These are phyloP conservation scores for Phoma sp. DNA, from an alignment of 2,329 filamentous ascomycete species.

Conservation along the genomic window DNA sequence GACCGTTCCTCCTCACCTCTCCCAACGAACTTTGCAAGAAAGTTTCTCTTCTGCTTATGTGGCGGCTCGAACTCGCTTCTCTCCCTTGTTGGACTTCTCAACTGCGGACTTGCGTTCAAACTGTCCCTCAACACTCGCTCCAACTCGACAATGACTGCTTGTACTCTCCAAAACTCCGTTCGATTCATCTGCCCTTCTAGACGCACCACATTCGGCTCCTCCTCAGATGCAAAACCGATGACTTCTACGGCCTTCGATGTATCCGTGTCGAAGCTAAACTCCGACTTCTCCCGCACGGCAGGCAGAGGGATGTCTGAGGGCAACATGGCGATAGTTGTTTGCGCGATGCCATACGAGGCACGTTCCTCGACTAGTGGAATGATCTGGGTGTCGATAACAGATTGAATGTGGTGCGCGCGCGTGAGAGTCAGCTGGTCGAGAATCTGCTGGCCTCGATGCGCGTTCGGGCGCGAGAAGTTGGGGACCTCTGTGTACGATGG, in stretches of 20 bases:
- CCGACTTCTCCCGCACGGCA: constrained; percentile 32
- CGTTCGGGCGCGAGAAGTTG: constrained; percentile 13
- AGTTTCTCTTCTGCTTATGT: constrained; percentile 21
- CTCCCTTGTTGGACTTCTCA: constrained; percentile 16
- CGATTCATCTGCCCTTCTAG: constrained; percentile 51
- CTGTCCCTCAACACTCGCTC: constrained; percentile 42
- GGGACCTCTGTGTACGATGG: constrained; percentile 38
- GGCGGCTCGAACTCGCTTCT: constrained; percentile 1
- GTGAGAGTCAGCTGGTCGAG: constrained; percentile 49
- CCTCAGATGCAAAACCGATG: constrained; percentile 51
- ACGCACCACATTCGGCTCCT: constrained; percentile 50
- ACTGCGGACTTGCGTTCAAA: constrained; percentile 34
- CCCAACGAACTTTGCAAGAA: constrained; percentile 35
- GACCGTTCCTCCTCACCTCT: constrained; percentile 30
- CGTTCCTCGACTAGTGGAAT: constrained; percentile 52
- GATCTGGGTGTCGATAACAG: constrained; percentile 50
- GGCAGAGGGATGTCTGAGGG: constrained; percentile 51
- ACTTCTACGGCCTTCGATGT: constrained; percentile 41
- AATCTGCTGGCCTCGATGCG: constrained; percentile 37
- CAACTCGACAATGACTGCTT: constrained; percentile 52
- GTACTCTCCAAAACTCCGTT: constrained; percentile 54
- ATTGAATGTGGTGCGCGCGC: constrained; percentile 51
- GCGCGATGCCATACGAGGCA: constrained; percentile 52
- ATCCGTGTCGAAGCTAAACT: constrained; percentile 39
- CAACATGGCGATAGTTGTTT: constrained; percentile 54